Evolutionary conservation across 83 land plant genomes (phyloP).

Genomic region (Diphasiastrum complanatum): DNA sequence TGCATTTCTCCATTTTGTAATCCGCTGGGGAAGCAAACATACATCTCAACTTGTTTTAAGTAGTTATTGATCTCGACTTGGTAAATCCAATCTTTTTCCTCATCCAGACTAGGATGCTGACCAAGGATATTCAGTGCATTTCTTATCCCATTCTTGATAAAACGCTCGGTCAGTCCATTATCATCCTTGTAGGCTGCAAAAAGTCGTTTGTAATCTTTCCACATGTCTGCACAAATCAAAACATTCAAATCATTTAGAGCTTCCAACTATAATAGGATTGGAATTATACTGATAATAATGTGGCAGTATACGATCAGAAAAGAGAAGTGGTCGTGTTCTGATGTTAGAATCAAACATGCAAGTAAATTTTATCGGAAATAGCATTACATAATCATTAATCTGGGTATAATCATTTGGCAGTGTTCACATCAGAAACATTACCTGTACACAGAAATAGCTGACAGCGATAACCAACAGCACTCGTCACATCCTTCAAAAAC

Average conservation of each 20-base stretch:
- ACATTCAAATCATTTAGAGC: not conserved
- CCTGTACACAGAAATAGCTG: conserved; percentile 35
- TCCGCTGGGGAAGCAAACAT: conserved; percentile 23
- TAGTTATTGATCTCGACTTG: conserved; percentile 30
- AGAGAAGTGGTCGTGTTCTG: too few relatives aligned
- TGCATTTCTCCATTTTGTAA: conserved; percentile 11
- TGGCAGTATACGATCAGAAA: too few relatives aligned
- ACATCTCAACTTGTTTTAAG: conserved; percentile 40
- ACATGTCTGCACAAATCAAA: conserved; percentile 20
- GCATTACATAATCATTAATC: too few relatives aligned
- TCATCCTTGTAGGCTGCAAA: conserved; percentile 34
- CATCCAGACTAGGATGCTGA: conserved; percentile 10
- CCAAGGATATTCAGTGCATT: conserved; percentile 30
- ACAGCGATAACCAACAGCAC: conserved; percentile 23
- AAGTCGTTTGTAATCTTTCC: conserved; percentile 30
- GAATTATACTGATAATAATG: too few relatives aligned
- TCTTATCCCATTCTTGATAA: conserved; percentile 41
- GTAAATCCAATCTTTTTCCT: conserved; percentile 26
- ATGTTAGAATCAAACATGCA: too few relatives aligned
- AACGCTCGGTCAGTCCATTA: conserved; percentile 30
- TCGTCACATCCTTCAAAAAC: conserved; percentile 15
- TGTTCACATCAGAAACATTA: not conserved
- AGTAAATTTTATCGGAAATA: too few relatives aligned
- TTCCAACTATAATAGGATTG: too few relatives aligned
- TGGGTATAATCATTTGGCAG: too few relatives aligned